Conservation (phyloP, 2,329 filamentous ascomycete species). For the Alternaria ventricosa region DNA sequence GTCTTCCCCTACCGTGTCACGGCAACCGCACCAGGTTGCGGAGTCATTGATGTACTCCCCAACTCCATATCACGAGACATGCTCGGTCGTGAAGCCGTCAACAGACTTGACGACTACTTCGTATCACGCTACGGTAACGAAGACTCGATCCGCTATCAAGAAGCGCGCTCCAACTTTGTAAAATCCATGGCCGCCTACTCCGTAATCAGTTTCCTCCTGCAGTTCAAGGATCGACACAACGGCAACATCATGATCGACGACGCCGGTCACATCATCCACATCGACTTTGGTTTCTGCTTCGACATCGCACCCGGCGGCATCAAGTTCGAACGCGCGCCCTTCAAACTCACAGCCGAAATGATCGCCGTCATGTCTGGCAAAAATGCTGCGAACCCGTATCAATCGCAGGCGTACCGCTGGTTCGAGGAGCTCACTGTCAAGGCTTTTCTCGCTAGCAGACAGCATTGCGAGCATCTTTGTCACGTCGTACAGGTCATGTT, state of each 20-base stretch:
- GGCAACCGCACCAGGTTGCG: slow-evolving; percentile 94
- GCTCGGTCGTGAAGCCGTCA: slow-evolving; percentile 96
- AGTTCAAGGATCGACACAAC: slow-evolving; percentile 99
- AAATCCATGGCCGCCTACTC: slow-evolving; percentile 99
- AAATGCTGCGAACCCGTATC: slow-evolving; percentile 53
- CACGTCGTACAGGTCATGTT: slow-evolving; percentile 95
- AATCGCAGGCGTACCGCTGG: slow-evolving; percentile 88
- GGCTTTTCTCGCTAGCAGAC: slow-evolving; percentile 86
- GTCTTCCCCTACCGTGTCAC: slow-evolving; percentile 98
- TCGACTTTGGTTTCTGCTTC: slow-evolving; percentile 99
- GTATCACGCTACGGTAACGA: slow-evolving; percentile 96
- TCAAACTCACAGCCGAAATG: slow-evolving; percentile 98
- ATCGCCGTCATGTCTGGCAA: slow-evolving; percentile 94
- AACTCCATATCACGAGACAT: slow-evolving; percentile 99
- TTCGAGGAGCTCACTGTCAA: slow-evolving; percentile 98
- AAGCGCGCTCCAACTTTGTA: slow-evolving; percentile 95
- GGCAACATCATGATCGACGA: slow-evolving; percentile 99
- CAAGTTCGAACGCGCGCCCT: slow-evolving; percentile 95
- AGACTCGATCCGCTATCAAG: slow-evolving; percentile 92
- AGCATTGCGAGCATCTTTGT: slow-evolving; percentile 84
- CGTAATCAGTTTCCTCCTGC: slow-evolving; percentile 92
- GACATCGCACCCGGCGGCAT: slow-evolving; percentile 97
- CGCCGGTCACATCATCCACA: slow-evolving; percentile 94
- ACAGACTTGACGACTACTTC: slow-evolving; percentile 98
- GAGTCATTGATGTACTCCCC: slow-evolving; percentile 96